phyloP scores from a whole-genome alignment of 1,139 yeast species.

The Geotrichum candidum region DNA sequence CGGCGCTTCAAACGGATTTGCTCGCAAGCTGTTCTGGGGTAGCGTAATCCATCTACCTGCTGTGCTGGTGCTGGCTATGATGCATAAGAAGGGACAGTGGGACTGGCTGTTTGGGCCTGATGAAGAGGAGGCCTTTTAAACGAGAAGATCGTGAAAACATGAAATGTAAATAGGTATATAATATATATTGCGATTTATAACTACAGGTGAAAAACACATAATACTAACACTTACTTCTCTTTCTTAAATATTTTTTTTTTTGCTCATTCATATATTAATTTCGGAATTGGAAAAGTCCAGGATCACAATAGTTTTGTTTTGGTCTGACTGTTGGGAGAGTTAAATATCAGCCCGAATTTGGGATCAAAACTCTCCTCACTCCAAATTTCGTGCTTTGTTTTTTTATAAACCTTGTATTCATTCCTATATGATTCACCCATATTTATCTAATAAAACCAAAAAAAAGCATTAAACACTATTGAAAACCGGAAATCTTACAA shows the following conservation, averaged over 20 bases:
- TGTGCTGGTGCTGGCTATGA: constrained; percentile 80
- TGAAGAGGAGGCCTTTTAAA: constrained; percentile 16
- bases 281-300: no score
- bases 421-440: no score
- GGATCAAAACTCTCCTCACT: no score
- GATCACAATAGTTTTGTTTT: no score
- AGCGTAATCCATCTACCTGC: constrained; percentile 94
- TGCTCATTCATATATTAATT: not conserved
- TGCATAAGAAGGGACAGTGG: constrained; percentile 95
- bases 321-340: no score
- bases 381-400: no score
- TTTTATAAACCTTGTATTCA: no score
- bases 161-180: not conserved
- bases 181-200: not conserved
- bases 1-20: constrained; percentile 51
- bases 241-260: not conserved
- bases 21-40: constrained; percentile 87
- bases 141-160: not conserved
- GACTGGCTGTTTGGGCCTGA: constrained; percentile 48
- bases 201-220: not conserved
- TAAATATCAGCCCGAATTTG: no score
- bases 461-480: not conserved
- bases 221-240: not conserved
- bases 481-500: not conserved
- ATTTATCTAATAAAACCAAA: not conserved